These are phyloP conservation scores for Clavariopsis aquatica DNA, from an alignment of 495 filamentous ascomycete species.

Conservation along the genomic window DNA sequence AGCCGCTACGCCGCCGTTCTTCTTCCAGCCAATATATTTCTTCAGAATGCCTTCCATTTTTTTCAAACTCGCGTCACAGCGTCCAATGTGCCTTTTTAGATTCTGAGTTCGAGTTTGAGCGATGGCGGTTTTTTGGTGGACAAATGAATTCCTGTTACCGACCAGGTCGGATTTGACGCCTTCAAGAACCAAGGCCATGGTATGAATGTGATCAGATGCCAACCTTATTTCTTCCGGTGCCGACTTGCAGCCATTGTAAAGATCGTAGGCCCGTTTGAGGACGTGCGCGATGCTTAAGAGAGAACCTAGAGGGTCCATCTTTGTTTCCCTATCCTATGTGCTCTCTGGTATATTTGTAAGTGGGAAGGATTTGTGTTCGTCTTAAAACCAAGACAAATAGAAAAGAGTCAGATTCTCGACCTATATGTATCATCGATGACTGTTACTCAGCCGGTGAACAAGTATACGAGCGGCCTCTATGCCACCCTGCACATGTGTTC, in stretches of 20 bases:
- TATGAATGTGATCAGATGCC: constrained; percentile 21
- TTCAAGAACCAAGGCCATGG: constrained; percentile 26
- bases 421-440: neutral
- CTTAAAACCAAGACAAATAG: neutral
- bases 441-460: neutral
- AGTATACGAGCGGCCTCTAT: neutral
- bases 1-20: neutral
- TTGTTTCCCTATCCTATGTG: neutral
- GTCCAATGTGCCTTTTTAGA: constrained; percentile 7
- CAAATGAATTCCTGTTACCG: constrained; percentile 12
- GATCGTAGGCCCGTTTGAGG: constrained; percentile 18
- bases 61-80: constrained; percentile 8
- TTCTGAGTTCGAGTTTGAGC: neutral
- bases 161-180: constrained; percentile 22
- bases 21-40: constrained; percentile 19
- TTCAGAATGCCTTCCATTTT: constrained; percentile 14
- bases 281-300: constrained; percentile 13
- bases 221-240: constrained; percentile 20
- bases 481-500: too few relatives aligned
- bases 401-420: neutral
- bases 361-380: neutral
- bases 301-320: constrained; percentile 14
- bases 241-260: constrained; percentile 15
- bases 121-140: constrained; percentile 9
- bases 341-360: neutral